These are phyloP conservation scores for Puccinellia tenuiflora DNA, from an alignment of 176 grass and related monocot genomes.

Conservation along the genomic window DNA sequence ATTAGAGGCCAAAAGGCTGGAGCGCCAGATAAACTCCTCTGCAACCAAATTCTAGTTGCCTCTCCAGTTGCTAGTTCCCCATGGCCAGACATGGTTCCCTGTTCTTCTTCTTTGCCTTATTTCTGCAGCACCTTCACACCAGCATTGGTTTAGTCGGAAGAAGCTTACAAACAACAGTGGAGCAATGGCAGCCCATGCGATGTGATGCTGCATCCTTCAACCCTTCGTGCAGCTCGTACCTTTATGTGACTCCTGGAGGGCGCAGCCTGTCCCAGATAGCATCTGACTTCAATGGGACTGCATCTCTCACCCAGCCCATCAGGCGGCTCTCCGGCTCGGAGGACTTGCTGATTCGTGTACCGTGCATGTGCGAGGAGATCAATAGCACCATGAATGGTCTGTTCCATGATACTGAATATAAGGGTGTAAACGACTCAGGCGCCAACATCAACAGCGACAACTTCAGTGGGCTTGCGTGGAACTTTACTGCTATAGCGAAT, in stretches of 20 bases:
- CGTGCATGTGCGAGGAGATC: slow-evolving; percentile 35
- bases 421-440: not conserved
- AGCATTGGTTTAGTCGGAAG: not conserved
- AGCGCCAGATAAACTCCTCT: slow-evolving; percentile 28
- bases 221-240: slow-evolving; percentile 38
- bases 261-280: slow-evolving; percentile 1
- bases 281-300: slow-evolving; percentile 25
- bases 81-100: slow-evolving; percentile 32
- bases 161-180: not conserved
- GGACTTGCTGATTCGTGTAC: slow-evolving; percentile 37
- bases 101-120: slow-evolving; percentile 37
- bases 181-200: slow-evolving; percentile 29
- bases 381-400: slow-evolving; percentile 14
- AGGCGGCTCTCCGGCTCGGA: slow-evolving; percentile 6
- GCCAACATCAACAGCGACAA: not conserved
- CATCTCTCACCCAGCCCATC: slow-evolving; percentile 30
- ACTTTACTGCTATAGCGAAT: not conserved
- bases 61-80: slow-evolving; percentile 14
- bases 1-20: slow-evolving; percentile 12
- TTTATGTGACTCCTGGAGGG: slow-evolving; percentile 47
- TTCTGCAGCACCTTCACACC: slow-evolving; percentile 16
- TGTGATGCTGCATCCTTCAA: slow-evolving; percentile 7
- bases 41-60: slow-evolving; percentile 19
- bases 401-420: slow-evolving; percentile 38
- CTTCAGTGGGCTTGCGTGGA: slow-evolving; percentile 50